Conservation (phyloP, 345 rosid species). For the Acer yangbiense region DNA sequence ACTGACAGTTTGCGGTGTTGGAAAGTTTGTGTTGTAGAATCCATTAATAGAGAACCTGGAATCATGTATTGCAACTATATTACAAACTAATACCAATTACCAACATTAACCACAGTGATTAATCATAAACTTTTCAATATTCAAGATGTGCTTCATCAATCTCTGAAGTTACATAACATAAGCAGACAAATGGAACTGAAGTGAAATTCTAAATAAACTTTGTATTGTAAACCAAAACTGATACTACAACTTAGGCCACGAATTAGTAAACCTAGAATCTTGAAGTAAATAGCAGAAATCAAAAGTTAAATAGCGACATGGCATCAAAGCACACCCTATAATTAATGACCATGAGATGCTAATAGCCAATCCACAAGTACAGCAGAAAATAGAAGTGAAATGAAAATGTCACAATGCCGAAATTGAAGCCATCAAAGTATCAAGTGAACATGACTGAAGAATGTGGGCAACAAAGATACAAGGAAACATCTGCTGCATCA, state of each 20-base stretch:
- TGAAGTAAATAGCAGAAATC: neutral
- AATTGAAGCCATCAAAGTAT: neutral
- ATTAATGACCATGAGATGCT: neutral
- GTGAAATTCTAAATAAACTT: neutral
- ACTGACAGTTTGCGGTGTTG: slow-evolving; percentile 53
- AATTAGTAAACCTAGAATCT: neutral
- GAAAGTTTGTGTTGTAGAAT: slow-evolving; percentile 37
- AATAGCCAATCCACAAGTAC: neutral
- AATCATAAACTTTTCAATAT: neutral
- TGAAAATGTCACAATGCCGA: neutral
- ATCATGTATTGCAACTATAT: slow-evolving; percentile 11
- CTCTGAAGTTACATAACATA: slow-evolving; percentile 11
- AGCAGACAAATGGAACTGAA: slow-evolving; percentile 3
- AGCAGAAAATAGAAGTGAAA: neutral
- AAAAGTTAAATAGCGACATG: neutral
- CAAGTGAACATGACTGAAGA: neutral
- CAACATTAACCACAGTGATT: neutral
- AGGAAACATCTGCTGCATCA: neutral
- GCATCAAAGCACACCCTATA: neutral
- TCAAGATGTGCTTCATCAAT: slow-evolving; percentile 6
- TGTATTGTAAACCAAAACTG: neutral
- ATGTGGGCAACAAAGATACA: neutral
- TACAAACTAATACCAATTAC: slow-evolving; percentile 1
- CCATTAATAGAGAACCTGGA: slow-evolving; percentile 56
- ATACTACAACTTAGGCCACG: neutral